A percentile compares a stretch with the other conserved stretches of the same genome.
These are phyloP conservation scores for Euclidium syriacum DNA, from an alignment of 345 rosid species.

Conservation along the genomic window DNA sequence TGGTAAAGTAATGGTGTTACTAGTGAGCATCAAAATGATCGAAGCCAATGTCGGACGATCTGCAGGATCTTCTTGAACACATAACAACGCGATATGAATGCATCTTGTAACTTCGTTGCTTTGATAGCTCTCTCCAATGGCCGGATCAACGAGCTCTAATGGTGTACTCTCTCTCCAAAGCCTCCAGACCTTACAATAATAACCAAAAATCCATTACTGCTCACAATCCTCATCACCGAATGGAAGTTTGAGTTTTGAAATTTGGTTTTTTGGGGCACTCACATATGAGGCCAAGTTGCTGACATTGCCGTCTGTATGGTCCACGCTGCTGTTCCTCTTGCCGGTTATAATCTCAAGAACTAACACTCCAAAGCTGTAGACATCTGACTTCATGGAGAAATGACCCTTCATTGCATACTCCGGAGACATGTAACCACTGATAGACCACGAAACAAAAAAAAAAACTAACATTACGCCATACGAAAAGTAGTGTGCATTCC, in stretches of 20 bases:
- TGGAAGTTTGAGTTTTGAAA: not conserved
- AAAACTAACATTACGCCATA: not conserved
- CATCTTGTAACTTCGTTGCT: not conserved
- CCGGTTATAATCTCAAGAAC: slow-evolving; percentile 15
- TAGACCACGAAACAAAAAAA: too few relatives aligned
- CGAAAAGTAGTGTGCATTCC: too few relatives aligned
- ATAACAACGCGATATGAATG: slow-evolving; percentile 3
- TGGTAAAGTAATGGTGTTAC: not conserved
- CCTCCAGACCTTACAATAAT: too few relatives aligned
- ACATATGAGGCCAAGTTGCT: slow-evolving; percentile 12
- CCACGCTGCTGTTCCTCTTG: slow-evolving; percentile 8
- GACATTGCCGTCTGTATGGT: not conserved
- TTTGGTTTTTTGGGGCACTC: not conserved
- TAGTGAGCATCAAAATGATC: not conserved
- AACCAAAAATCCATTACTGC: too few relatives aligned
- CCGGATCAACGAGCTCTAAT: not conserved
- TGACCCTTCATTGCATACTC: slow-evolving; percentile 19
- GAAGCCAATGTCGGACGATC: not conserved
- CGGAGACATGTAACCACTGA: slow-evolving; percentile 27
- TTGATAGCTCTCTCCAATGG: not conserved
- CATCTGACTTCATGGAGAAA: slow-evolving; percentile 22
- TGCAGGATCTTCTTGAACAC: not conserved
- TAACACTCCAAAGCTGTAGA: slow-evolving; percentile 22
- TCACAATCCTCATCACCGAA: too few relatives aligned
- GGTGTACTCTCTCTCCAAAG: not conserved